Evolutionary conservation across 2,329 filamentous ascomycete species (phyloP).

Genomic region (Colletotrichum tropicicola): DNA sequence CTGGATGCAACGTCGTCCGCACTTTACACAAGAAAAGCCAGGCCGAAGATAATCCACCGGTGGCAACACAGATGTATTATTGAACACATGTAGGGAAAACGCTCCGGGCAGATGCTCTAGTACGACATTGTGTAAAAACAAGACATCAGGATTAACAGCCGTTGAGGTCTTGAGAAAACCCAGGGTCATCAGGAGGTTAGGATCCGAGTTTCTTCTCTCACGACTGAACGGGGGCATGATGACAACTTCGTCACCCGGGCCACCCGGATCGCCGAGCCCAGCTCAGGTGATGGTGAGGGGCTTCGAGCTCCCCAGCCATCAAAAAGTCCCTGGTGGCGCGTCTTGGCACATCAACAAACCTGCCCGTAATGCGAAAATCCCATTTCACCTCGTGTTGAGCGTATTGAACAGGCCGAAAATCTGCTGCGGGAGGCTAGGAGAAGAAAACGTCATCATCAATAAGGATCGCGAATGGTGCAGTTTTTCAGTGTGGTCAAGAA

Average conservation of each 20-base stretch:
- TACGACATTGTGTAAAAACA: too few species aligned
- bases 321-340: neutral
- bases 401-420: neutral
- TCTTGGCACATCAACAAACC: neutral
- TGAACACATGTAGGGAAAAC: too few species aligned
- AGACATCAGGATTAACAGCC: too few species aligned
- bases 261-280: neutral
- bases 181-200: too few species aligned
- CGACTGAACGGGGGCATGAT: too few species aligned
- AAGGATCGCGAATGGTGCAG: neutral
- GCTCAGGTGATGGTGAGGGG: neutral
- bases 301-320: neutral
- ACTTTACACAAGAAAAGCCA: too few species aligned
- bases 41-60: too few species aligned
- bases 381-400: neutral
- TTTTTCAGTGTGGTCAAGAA: neutral
- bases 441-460: conserved; percentile 3
- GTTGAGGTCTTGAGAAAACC: too few species aligned
- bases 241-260: neutral
- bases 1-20: too few species aligned
- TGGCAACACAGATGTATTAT: too few species aligned
- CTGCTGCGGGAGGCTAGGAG: neutral
- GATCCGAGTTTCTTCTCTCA: too few species aligned
- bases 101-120: too few species aligned
- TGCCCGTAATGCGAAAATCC: neutral